phyloP scores from a whole-genome alignment of 192 early-diverging fungal genomes.

The Mortierella alpina region DNA sequence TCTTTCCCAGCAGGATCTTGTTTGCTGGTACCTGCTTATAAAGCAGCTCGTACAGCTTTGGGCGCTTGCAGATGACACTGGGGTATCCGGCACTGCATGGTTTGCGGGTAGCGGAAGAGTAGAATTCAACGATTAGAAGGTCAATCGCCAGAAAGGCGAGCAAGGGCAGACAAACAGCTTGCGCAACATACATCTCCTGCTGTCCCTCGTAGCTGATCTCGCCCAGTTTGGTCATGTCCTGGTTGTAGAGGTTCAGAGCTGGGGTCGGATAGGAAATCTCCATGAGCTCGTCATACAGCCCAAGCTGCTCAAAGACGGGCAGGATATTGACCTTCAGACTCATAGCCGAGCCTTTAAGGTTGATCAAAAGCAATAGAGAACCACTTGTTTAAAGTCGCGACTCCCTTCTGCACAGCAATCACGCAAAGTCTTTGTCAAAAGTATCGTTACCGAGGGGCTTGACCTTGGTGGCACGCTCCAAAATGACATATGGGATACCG shows the following conservation, averaged over 20 bases:
- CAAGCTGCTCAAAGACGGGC: slow-evolving; percentile 23
- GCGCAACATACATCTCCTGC: slow-evolving; percentile 7
- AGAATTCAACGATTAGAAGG: background rate
- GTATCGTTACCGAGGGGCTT: slow-evolving; percentile 4
- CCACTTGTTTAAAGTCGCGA: no score
- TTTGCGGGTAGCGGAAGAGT: no score
- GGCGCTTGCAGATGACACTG: slow-evolving; percentile 11
- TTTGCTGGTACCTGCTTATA: slow-evolving; percentile 8
- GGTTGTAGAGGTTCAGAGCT: background rate
- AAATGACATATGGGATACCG: slow-evolving; percentile 4
- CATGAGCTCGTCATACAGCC: slow-evolving; percentile 10
- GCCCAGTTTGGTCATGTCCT: slow-evolving; percentile 7
- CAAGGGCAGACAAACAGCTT: no score
- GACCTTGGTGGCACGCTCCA: background rate
- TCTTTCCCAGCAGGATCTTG: slow-evolving; percentile 16
- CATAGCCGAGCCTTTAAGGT: background rate
- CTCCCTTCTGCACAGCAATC: no score
- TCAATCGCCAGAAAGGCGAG: background rate
- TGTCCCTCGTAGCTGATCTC: background rate
- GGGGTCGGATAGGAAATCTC: slow-evolving; percentile 1
- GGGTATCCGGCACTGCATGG: slow-evolving; percentile 24
- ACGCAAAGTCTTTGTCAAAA: background rate
- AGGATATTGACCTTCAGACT: slow-evolving; percentile 6
- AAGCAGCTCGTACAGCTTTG: slow-evolving; percentile 19
- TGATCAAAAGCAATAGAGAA: no score